Evolutionary conservation across 805 yeast species (phyloP).

Genomic region (Metschnikowia vanudenii): DNA sequence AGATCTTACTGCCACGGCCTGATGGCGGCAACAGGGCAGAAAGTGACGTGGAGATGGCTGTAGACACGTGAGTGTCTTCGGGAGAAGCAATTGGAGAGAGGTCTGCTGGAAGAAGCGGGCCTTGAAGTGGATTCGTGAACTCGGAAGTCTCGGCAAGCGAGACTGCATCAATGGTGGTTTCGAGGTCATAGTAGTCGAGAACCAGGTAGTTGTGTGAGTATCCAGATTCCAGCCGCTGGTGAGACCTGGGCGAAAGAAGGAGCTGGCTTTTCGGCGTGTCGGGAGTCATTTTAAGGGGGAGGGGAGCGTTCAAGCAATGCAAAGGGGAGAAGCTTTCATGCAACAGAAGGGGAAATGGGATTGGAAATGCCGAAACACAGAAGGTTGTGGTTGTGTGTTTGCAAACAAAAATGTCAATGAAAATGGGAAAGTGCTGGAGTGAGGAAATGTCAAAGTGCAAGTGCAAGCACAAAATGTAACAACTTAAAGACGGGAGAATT

Average conservation of each 20-base stretch:
- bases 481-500: too few species aligned
- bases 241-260: slow-evolving; percentile 14
- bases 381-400: too few species aligned
- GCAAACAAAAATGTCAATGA: not conserved
- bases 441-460: too few species aligned
- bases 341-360: not conserved
- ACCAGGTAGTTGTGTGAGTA: slow-evolving; percentile 38
- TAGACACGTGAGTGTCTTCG: too few species aligned
- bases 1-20: not conserved
- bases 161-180: slow-evolving; percentile 41
- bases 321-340: not conserved
- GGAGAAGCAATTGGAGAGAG: not conserved
- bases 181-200: slow-evolving; percentile 35
- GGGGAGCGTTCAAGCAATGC: too few species aligned
- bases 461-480: too few species aligned
- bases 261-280: not conserved
- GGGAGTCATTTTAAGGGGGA: not conserved
- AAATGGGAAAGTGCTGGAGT: too few species aligned
- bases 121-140: not conserved
- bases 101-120: not conserved
- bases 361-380: too few species aligned
- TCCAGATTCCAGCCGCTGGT: slow-evolving; percentile 31
- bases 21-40: not conserved
- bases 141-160: slow-evolving; percentile 1
- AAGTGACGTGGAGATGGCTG: not conserved